Conservation (phyloP, 768 basidiomycete species). For the Russula vinacea region DNA sequence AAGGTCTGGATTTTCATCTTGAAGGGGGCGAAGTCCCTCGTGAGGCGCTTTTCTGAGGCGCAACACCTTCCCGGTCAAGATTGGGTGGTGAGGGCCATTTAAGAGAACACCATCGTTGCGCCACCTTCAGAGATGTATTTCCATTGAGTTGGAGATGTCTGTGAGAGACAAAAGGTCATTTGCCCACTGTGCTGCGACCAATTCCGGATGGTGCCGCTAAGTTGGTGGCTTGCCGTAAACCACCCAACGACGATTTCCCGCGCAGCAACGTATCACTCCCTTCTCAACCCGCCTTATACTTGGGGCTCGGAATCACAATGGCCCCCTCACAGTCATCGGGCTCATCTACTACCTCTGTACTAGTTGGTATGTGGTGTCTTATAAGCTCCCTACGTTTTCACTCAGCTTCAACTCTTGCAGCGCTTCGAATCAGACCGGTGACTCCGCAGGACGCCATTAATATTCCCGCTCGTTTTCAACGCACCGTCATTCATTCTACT, state of each 20-base stretch:
- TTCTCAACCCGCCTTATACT: constrained; percentile 22
- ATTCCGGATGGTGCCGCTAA: constrained; percentile 13
- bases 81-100: constrained; percentile 53
- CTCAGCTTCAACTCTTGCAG: constrained; percentile 39
- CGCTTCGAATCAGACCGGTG: constrained; percentile 86
- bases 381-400: constrained; percentile 28
- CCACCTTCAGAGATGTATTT: constrained; percentile 90
- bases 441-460: constrained; percentile 78
- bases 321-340: constrained; percentile 66
- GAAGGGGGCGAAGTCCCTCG: background rate
- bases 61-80: constrained; percentile 64
- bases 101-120: constrained; percentile 85
- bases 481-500: constrained; percentile 76
- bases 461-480: constrained; percentile 93
- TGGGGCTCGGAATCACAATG: constrained; percentile 44
- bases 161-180: constrained; percentile 25
- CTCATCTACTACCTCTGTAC: constrained; percentile 76
- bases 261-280: constrained; percentile 20
- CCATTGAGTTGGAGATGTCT: constrained; percentile 56
- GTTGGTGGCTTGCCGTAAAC: constrained; percentile 15
- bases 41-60: constrained; percentile 63
- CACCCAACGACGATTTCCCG: constrained; percentile 23
- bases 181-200: background rate
- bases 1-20: constrained; percentile 36
- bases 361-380: constrained; percentile 74